A percentile compares a stretch with the other conserved stretches of the same genome.
Conservation (phyloP, 2,329 filamentous ascomycete species). For the Arachnomyces sp. region DNA sequence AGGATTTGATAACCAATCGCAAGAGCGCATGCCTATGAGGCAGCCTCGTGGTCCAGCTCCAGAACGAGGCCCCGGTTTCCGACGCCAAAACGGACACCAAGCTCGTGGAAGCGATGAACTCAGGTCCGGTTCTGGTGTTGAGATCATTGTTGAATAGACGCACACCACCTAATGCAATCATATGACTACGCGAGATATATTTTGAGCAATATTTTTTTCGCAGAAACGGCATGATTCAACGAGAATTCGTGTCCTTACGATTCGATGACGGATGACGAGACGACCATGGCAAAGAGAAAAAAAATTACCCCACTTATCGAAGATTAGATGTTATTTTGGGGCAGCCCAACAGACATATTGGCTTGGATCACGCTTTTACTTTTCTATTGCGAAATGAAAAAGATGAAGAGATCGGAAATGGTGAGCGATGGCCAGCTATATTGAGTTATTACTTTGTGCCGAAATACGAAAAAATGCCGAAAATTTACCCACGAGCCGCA, state of each 20-base stretch:
- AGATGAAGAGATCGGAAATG: constrained; percentile 19
- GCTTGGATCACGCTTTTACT: constrained; percentile 23
- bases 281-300: constrained; percentile 35
- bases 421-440: constrained; percentile 20
- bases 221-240: constrained; percentile 26
- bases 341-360: constrained; percentile 30
- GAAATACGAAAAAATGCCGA: constrained; percentile 11
- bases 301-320: constrained; percentile 32
- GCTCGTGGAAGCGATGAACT: constrained; percentile 57
- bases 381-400: constrained; percentile 23
- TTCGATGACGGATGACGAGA: constrained; percentile 43
- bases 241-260: constrained; percentile 36
- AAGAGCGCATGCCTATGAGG: constrained; percentile 50
- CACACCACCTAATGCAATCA: constrained; percentile 16
- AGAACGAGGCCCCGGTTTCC: constrained; percentile 52
- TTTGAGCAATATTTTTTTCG: constrained; percentile 34
- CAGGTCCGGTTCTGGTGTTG: constrained; percentile 52
- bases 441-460: constrained; percentile 15
- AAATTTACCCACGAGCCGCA: constrained; percentile 15
- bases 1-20: constrained; percentile 49
- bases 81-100: constrained; percentile 56
- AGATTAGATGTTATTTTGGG: constrained; percentile 36
- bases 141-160: constrained; percentile 57
- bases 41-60: constrained; percentile 56
- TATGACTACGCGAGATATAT: constrained; percentile 21